Percentiles rank a stretch among this genome's conserved stretches.
These are phyloP conservation scores for Coniochaeta ligniaria DNA, from an alignment of 2,329 filamentous ascomycete species.

Conservation along the genomic window DNA sequence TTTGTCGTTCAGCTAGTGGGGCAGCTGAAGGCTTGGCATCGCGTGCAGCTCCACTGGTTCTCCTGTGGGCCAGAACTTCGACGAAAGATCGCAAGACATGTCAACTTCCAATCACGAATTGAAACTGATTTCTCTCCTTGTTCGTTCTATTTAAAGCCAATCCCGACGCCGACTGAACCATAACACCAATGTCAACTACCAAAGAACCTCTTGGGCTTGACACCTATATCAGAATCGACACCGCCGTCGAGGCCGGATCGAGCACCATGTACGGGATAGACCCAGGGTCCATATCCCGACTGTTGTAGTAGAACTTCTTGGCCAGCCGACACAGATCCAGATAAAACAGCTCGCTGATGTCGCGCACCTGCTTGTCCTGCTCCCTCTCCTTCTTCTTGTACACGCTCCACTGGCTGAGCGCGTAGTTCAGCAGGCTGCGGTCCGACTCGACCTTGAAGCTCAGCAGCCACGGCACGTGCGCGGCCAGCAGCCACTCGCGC, in stretches of 20 bases:
- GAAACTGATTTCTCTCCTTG: too few relatives aligned
- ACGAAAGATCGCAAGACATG: too few relatives aligned
- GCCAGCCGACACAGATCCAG: conserved; percentile 18
- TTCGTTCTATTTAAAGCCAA: too few relatives aligned
- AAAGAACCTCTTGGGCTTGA: not conserved
- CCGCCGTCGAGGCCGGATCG: conserved; percentile 27
- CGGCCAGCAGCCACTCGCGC: conserved; percentile 35
- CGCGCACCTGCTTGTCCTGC: conserved; percentile 13
- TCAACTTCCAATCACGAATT: too few relatives aligned
- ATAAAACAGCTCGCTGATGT: conserved; percentile 20
- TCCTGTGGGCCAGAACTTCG: too few relatives aligned
- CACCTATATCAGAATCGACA: conserved; percentile 23
- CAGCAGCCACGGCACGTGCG: conserved; percentile 36
- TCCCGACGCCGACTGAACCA: not conserved
- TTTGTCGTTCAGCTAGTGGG: not conserved
- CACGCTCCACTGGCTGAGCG: conserved; percentile 26
- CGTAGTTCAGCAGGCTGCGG: conserved; percentile 32
- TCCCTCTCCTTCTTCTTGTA: conserved; percentile 15
- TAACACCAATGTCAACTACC: not conserved
- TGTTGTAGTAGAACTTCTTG: conserved; percentile 21
- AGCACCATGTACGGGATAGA: conserved; percentile 29
- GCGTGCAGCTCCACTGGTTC: too few relatives aligned
- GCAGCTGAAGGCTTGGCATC: not conserved
- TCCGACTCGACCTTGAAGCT: conserved; percentile 33
- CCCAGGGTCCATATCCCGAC: conserved; percentile 22